phyloP scores from a whole-genome alignment of 352 stramenopile species.

The Phytophthora pluvialis region DNA sequence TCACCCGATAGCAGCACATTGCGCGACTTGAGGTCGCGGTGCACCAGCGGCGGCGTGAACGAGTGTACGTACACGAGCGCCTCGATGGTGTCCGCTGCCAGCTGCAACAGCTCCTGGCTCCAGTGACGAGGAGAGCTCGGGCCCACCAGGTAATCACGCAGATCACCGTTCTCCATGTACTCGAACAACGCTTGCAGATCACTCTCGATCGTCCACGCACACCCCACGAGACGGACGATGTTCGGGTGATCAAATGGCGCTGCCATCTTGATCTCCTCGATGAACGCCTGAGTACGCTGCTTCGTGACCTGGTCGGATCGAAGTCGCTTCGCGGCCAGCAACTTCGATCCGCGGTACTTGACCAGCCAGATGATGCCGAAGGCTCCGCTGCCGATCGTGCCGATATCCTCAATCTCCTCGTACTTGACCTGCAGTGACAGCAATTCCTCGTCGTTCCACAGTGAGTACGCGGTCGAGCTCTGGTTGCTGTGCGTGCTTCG shows the following conservation, averaged over 20 bases:
- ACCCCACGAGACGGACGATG: conserved; percentile 71
- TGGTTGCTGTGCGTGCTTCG: conserved; percentile 45
- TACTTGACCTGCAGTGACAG: conserved; percentile 50
- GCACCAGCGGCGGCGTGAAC: conserved; percentile 55
- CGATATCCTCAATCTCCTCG: conserved; percentile 61
- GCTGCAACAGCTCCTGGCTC: conserved; percentile 54
- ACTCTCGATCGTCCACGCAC: conserved; percentile 61
- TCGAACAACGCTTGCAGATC: conserved; percentile 72
- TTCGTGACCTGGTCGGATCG: conserved; percentile 50
- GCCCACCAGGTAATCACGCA: conserved; percentile 51
- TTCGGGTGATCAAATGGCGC: conserved; percentile 61
- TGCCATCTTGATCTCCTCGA: conserved; percentile 78
- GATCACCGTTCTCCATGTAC: conserved; percentile 68
- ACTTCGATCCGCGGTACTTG: conserved; percentile 43
- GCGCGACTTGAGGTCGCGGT: conserved; percentile 69
- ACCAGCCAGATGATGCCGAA: conserved; percentile 59
- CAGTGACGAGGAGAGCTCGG: conserved; percentile 35
- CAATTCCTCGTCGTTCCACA: conserved; percentile 68
- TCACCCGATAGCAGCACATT: conserved; percentile 54
- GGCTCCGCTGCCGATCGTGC: conserved; percentile 51
- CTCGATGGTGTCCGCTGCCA: conserved; percentile 57
- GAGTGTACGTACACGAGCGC: conserved; percentile 70
- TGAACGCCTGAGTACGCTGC: conserved; percentile 52
- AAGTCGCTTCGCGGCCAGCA: conserved; percentile 61
- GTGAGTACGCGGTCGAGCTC: conserved; percentile 46